Conservation (phyloP, 2,329 filamentous ascomycete species). For the Decorospora gaudefroyi region DNA sequence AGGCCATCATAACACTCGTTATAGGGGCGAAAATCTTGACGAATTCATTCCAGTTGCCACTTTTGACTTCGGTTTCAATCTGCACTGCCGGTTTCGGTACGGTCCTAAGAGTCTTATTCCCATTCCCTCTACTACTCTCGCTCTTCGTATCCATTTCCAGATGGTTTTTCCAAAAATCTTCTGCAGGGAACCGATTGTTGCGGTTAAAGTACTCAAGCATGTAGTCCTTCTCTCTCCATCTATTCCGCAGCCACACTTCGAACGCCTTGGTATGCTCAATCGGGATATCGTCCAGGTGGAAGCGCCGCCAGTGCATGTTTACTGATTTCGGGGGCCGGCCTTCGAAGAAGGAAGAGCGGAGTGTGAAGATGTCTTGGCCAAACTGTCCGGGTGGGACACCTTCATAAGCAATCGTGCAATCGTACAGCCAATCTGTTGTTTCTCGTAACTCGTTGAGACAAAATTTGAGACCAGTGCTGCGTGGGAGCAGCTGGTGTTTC, state of each 20-base stretch:
- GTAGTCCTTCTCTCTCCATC: constrained; percentile 92
- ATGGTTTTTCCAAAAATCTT: constrained; percentile 55
- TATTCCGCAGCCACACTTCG: constrained; percentile 78
- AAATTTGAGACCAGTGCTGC: constrained; percentile 80
- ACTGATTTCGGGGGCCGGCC: constrained; percentile 90
- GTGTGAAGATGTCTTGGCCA: constrained; percentile 87
- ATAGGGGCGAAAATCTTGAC: constrained; percentile 58
- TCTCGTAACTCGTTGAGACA: constrained; percentile 75
- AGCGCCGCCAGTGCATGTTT: constrained; percentile 95
- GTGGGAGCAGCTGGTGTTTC: constrained; percentile 74
- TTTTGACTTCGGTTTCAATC: constrained; percentile 57
- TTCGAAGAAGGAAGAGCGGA: constrained; percentile 85
- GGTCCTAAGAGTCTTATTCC: constrained; percentile 42
- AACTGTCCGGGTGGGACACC: constrained; percentile 74
- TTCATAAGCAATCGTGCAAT: constrained; percentile 95
- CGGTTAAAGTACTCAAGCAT: constrained; percentile 77
- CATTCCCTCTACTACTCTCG: constrained; percentile 28
- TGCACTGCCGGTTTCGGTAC: constrained; percentile 47
- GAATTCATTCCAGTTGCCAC: constrained; percentile 57
- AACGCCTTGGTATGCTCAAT: constrained; percentile 74
- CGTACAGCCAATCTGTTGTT: constrained; percentile 81
- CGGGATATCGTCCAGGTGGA: constrained; percentile 78
- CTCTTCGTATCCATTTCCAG: constrained; percentile 45
- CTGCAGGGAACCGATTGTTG: constrained; percentile 78
- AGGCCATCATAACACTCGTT: constrained; percentile 55